Base-by-base conservation (phyloP, 352 stramenopile genomes). In the Phytopythium chamaehyphon region DNA sequence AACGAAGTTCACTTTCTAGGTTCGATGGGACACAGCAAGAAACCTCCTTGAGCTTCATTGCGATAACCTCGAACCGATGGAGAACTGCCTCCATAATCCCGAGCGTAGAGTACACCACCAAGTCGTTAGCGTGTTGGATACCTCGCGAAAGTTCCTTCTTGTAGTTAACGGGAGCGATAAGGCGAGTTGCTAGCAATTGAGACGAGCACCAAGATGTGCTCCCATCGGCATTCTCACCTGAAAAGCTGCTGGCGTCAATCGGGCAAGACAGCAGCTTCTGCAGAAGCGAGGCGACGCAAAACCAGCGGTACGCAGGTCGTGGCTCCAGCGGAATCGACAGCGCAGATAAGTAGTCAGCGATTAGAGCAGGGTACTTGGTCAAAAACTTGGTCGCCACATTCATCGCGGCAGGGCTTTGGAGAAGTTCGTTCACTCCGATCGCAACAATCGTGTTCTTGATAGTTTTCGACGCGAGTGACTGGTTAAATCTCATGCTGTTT, bases 141-240 rank as follows among this genome's bases (percentile, higher is more conserved):
- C 81, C 68, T 23, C 84, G 83, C 8, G 83, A 90, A 1, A 95
- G 71, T 48, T 91, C 85, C 53, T 93, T 95, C 18, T 73, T 75
- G 31, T 76, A 85, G 26, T 63, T 89, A 26, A 83, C 57, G 12
- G 85, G 85, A 24, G 85, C 56, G 15, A 95, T 69, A 16, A 95
- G 62, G 5, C 76, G 73, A 3, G 74, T 75, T 6, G 75, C 71
- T 10, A 95, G 33, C 4, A 62, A 49, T 16, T 84, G 58, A 14
- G 79, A 61, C 47, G 78, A 73, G 35, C 75, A 83, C 66, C 67
- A 80, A 16, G 62, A 68, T 0, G 62, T 40, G 1, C 59, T n/a
- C 23, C 23, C 36, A 18, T n/a, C 22, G 47, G 15, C 2, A 4
- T 22, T 49, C 33, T 44, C n/a, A 14, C 47, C 22, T 3, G 44